Evolutionary conservation across 345 rosid species (phyloP).

Genomic region (Salix udensis): DNA sequence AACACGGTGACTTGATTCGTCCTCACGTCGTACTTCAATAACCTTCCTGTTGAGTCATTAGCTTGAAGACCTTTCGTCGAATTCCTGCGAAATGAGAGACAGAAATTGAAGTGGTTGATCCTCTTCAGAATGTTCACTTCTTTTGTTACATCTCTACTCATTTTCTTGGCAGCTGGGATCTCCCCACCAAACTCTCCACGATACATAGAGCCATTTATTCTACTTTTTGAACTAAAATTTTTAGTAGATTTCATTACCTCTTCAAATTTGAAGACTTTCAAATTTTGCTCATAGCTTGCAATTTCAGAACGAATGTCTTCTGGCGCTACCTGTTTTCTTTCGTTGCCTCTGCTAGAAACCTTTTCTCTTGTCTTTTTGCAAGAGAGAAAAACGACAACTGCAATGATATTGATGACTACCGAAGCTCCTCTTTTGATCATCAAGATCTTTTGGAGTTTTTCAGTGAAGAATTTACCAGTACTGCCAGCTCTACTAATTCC

Average conservation of each 20-base stretch:
- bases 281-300: too few species aligned
- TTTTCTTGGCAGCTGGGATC: too few species aligned
- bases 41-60: slow-evolving; percentile 19
- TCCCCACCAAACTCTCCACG: too few species aligned
- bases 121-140: too few species aligned
- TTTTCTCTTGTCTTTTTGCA: slow-evolving; percentile 15
- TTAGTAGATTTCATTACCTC: too few species aligned
- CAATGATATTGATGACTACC: slow-evolving; percentile 16
- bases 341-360: background rate
- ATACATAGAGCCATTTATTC: too few species aligned
- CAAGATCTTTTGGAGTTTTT: slow-evolving; percentile 46
- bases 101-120: too few species aligned
- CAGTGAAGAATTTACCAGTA: slow-evolving; percentile 11
- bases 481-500: slow-evolving; percentile 12
- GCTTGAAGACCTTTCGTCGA: background rate
- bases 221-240: too few species aligned
- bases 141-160: too few species aligned
- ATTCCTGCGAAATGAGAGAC: background rate
- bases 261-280: too few species aligned
- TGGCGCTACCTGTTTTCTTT: slow-evolving; percentile 15
- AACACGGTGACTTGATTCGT: slow-evolving; percentile 13
- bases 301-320: slow-evolving; percentile 16
- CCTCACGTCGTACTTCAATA: slow-evolving; percentile 12
- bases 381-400: slow-evolving; percentile 14
- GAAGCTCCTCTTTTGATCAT: slow-evolving; percentile 16